Conservation (phyloP, 2,329 filamentous ascomycete species). For the Hymenoscyphus fraxineus region DNA sequence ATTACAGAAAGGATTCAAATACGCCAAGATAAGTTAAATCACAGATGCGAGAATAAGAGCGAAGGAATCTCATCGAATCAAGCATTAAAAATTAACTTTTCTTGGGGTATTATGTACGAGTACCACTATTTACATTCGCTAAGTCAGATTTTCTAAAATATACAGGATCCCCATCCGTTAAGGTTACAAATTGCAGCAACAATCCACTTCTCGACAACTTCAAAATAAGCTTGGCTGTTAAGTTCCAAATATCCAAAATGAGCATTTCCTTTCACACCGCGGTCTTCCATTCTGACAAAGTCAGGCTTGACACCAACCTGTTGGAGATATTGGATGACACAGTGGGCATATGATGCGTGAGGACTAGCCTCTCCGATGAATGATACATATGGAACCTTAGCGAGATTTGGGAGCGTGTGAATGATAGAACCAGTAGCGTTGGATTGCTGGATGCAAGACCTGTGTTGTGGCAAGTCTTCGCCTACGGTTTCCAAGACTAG, state of each 20-base stretch:
- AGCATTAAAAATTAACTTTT: not conserved
- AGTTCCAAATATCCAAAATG: constrained; percentile 1
- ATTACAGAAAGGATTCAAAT: too few species aligned
- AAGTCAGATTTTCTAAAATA: not conserved
- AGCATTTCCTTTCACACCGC: not conserved
- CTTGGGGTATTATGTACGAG: not conserved
- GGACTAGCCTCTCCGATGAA: not conserved
- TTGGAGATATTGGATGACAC: not conserved
- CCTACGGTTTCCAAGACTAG: not conserved
- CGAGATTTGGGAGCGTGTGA: not conserved
- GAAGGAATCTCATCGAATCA: not conserved
- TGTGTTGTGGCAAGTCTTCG: not conserved
- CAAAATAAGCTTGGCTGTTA: not conserved
- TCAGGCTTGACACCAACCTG: not conserved
- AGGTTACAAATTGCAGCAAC: not conserved
- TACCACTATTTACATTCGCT: not conserved
- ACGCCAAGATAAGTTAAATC: too few species aligned
- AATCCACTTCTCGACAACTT: not conserved
- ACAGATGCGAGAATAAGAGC: too few species aligned
- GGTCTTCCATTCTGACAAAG: not conserved
- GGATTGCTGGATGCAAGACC: not conserved
- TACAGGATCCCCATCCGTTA: not conserved
- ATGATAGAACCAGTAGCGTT: not conserved
- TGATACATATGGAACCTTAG: constrained; percentile 1
- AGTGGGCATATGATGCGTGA: not conserved